These are phyloP conservation scores for Lasiodiplodia sp. DNA, from an alignment of 2,329 filamentous ascomycete genomes.

Conservation along the genomic window DNA sequence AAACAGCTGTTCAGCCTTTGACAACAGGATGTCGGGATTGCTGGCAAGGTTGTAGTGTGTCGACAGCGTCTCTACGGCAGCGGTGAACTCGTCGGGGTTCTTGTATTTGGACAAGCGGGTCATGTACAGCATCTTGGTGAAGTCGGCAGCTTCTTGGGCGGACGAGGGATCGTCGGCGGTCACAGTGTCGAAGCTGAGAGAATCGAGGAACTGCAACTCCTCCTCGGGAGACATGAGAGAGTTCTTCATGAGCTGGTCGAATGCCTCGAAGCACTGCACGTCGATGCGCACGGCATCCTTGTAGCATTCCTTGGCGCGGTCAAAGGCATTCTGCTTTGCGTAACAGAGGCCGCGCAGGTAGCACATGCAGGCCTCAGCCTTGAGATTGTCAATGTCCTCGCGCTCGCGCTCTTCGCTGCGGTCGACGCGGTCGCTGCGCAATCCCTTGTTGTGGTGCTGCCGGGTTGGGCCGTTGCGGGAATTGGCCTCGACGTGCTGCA, in stretches of 20 bases:
- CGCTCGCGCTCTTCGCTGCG: constrained; percentile 68
- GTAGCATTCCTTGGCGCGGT: constrained; percentile 97
- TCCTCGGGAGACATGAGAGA: constrained; percentile 87
- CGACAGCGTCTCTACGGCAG: constrained; percentile 87
- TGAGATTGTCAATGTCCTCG: constrained; percentile 77
- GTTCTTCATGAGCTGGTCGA: constrained; percentile 97
- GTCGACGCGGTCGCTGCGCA: constrained; percentile 61
- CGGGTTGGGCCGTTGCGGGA: constrained; percentile 47
- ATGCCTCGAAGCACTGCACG: constrained; percentile 97
- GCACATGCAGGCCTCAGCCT: constrained; percentile 97
- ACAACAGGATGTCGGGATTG: constrained; percentile 90
- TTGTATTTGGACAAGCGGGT: constrained; percentile 95
- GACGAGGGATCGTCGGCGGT: constrained; percentile 69
- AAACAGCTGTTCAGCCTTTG: constrained; percentile 88
- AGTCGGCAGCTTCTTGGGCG: constrained; percentile 85
- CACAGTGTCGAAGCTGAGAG: constrained; percentile 88
- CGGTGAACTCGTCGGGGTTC: constrained; percentile 80
- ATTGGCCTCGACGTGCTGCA: constrained; percentile 69
- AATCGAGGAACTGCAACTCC: constrained; percentile 88
- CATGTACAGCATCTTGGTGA: constrained; percentile 95
- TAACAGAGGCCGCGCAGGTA: constrained; percentile 93
- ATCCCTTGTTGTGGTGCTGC: constrained; percentile 50
- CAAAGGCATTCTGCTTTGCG: constrained; percentile 96
- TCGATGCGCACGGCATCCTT: constrained; percentile 97
- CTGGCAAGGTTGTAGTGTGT: constrained; percentile 88